Evolutionary conservation across 1,284 basidiomycete species (phyloP).

Genomic region (Cryptococcus sp.): DNA sequence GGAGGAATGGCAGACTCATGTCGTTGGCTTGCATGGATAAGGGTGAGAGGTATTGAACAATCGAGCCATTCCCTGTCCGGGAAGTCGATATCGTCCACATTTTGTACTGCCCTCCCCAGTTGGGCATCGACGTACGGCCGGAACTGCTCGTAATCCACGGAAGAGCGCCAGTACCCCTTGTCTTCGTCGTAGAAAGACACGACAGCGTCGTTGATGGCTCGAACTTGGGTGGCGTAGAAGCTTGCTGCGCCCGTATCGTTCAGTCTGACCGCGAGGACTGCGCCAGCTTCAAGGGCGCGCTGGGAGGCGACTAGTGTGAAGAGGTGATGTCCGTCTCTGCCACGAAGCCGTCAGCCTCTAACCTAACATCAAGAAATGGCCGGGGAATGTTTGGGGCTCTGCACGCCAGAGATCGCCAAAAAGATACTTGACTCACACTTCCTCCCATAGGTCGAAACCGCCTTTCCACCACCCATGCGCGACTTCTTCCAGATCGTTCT

Average conservation of each 20-base stretch:
- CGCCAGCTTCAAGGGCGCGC: slow-evolving; percentile 52
- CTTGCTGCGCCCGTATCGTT: slow-evolving; percentile 45
- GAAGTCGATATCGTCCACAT: not conserved
- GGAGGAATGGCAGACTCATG: slow-evolving; percentile 2
- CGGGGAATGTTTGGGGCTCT: not conserved
- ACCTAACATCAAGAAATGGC: too few relatives aligned
- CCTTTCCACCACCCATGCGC: slow-evolving; percentile 45
- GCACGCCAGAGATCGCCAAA: not conserved
- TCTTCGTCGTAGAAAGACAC: slow-evolving; percentile 45
- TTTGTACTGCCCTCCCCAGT: not conserved
- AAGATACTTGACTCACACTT: slow-evolving; percentile 34
- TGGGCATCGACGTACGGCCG: not conserved
- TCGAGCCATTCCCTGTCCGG: slow-evolving; percentile 44
- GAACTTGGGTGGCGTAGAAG: slow-evolving; percentile 47
- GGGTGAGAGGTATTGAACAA: slow-evolving; percentile 51
- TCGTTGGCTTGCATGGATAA: slow-evolving; percentile 48
- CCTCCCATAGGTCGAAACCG: slow-evolving; percentile 55
- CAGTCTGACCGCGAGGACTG: slow-evolving; percentile 47
- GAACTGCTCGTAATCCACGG: slow-evolving; percentile 19
- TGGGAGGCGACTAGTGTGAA: slow-evolving; percentile 54
- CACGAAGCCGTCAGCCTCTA: slow-evolving; percentile 38
- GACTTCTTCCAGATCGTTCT: slow-evolving; percentile 59
- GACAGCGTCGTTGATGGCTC: slow-evolving; percentile 35
- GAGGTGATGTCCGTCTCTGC: slow-evolving; percentile 53
- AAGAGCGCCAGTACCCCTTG: slow-evolving; percentile 39